Conservation (phyloP, 305 asterid genomes). For the Fraxinus paxiana region DNA sequence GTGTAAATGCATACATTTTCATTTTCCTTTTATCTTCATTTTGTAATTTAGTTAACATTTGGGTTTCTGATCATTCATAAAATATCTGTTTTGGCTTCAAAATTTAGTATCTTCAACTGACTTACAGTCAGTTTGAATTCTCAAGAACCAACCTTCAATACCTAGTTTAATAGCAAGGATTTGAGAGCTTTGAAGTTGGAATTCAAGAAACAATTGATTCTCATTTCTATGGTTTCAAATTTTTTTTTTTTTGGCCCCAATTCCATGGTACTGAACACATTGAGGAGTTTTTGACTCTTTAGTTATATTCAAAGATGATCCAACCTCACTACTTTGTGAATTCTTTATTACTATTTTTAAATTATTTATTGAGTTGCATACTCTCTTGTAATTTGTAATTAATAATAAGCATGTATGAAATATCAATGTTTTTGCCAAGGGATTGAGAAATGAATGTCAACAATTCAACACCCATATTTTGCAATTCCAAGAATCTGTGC, state of each 20-base stretch:
- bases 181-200: not conserved
- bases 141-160: not conserved
- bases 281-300: not conserved
- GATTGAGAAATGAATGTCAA: not conserved
- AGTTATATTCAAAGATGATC: not conserved
- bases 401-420: not conserved
- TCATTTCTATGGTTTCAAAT: not conserved
- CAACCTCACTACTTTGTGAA: not conserved
- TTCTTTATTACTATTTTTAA: not conserved
- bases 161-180: not conserved
- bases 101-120: not conserved
- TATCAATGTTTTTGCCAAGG: not conserved
- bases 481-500: not conserved
- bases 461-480: not conserved
- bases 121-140: not conserved
- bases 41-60: not conserved
- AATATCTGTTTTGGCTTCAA: not conserved
- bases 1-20: slow-evolving; percentile 25
- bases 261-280: not conserved
- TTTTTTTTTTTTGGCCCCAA: not conserved
- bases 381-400: not conserved
- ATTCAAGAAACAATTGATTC: not conserved
- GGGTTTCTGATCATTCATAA: not conserved
- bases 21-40: not conserved
- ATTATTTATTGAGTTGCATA: not conserved